Evolutionary conservation across 2,329 filamentous ascomycete species (phyloP).

Genomic region (Ilyonectria mors-panacis): DNA sequence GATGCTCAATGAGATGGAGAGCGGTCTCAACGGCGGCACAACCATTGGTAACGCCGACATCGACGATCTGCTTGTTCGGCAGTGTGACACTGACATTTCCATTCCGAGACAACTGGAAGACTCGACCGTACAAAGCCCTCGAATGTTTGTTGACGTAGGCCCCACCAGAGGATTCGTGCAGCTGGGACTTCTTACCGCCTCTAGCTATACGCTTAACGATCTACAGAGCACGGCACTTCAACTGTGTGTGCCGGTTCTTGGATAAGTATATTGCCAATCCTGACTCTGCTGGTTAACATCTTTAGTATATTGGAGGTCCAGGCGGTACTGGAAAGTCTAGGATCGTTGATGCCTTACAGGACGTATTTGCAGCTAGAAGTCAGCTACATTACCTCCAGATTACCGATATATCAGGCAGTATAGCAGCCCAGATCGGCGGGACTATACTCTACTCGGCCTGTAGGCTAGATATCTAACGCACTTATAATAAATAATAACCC

Average conservation of each 20-base stretch:
- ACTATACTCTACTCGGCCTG: conserved; percentile 19
- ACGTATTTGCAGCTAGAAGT: conserved; percentile 17
- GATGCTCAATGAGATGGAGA: background rate
- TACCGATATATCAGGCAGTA: conserved; percentile 3
- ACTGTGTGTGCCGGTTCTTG: conserved; percentile 26
- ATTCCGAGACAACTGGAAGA: background rate
- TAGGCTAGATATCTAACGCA: background rate
- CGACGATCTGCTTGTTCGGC: background rate
- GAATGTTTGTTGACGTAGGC: conserved; percentile 19
- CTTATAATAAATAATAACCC: conserved; percentile 3
- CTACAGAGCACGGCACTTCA: conserved; percentile 26
- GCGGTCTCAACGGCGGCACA: background rate
- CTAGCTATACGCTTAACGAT: conserved; percentile 19
- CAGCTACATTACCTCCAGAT: conserved; percentile 17
- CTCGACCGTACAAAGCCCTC: background rate
- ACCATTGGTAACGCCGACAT: background rate
- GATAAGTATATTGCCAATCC: conserved; percentile 19
- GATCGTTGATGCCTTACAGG: conserved; percentile 1
- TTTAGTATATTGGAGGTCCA: conserved; percentile 21
- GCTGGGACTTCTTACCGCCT: conserved; percentile 17
- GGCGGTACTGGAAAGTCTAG: conserved; percentile 8
- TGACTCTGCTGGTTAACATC: conserved; percentile 13
- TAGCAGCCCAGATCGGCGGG: background rate
- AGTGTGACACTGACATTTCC: background rate
- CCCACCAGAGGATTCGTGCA: conserved; percentile 7